Evolutionary conservation across 106 monocot species (phyloP).

Genomic region (Acorus calamus): DNA sequence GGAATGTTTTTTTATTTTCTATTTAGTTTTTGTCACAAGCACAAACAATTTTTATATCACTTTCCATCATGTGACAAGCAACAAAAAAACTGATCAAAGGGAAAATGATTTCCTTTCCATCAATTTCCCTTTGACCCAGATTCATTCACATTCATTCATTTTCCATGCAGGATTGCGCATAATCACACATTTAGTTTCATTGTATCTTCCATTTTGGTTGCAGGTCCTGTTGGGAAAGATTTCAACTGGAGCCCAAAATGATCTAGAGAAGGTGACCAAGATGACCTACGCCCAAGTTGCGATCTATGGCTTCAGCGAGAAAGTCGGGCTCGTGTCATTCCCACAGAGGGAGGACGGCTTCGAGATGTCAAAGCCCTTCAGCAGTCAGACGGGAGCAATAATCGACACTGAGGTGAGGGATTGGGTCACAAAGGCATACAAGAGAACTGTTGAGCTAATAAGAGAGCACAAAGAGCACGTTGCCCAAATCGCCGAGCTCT

Average conservation of each 20-base stretch:
- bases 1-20: too few species aligned
- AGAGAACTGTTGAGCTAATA: slow-evolving; percentile 49
- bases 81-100: too few species aligned
- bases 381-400: slow-evolving; percentile 79
- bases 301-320: slow-evolving; percentile 93
- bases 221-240: slow-evolving; percentile 90
- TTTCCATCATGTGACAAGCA: too few species aligned
- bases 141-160: too few species aligned
- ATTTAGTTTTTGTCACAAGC: too few species aligned
- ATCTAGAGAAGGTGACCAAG: slow-evolving; percentile 92
- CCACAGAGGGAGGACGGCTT: slow-evolving; percentile 69
- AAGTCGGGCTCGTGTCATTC: slow-evolving; percentile 91
- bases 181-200: too few species aligned
- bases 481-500: slow-evolving; percentile 66
- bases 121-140: too few species aligned
- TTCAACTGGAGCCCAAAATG: slow-evolving; percentile 94
- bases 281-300: slow-evolving; percentile 98
- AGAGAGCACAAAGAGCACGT: slow-evolving; percentile 69
- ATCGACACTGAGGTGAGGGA: slow-evolving; percentile 85
- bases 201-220: background rate
- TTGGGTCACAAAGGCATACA: slow-evolving; percentile 70
- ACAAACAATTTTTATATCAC: too few species aligned
- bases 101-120: too few species aligned
- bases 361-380: slow-evolving; percentile 84
- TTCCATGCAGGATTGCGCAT: too few species aligned